Evolutionary conservation across 345 rosid species (phyloP), one percentile per base, ranked within the genome.

Genomic region (Tarenaya hassleriana): DNA sequence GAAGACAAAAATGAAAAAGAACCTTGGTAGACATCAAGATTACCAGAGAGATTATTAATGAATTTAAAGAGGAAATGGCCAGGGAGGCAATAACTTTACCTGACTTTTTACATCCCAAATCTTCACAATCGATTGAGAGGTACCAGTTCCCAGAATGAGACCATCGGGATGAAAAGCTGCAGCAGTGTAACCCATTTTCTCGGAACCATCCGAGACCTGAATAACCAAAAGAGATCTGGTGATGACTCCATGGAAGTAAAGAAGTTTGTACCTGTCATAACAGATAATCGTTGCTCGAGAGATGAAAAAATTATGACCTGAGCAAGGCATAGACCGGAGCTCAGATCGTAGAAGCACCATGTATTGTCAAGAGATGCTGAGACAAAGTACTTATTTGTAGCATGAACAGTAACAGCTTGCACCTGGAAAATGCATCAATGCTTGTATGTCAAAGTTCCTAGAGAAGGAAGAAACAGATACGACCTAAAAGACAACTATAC

Each of bases 101-200:
- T 89, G 88, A 67, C 80, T 76, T 65, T 92, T 92, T 50, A 83
- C 99, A 81, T 88, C 97, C 98, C 98, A 92, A 71, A 92, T 83
- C 61, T 86, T 88, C 55, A 88, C 97, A 37, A 74, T 70, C 46
- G 95, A 74, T 34, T 84, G 84, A 19, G 87, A 62, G 11, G 95
- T 88, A 69, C 98, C 97, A 19, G 97, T 85, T 61, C 97, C 98
- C 69, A 92, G 95, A 69, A 92, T 92, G 59, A 92, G 98, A 67
- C 98, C 98, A 61, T 92, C 98, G 0, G 97, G 97, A 85, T 92
- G 98, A 69, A 92, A 92, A 53, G 95, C 88, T 9, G 97, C 91
- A 63, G 98, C 82, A n/a, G 98, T 88, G 68, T 83, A 94, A 56
- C 85, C 94, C 57, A 74, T 86, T 41, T 72, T 69, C 4, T 62